Evolutionary conservation across 1,139 yeast species (phyloP).

Genomic region (Debaryomycetaceae sp.): DNA sequence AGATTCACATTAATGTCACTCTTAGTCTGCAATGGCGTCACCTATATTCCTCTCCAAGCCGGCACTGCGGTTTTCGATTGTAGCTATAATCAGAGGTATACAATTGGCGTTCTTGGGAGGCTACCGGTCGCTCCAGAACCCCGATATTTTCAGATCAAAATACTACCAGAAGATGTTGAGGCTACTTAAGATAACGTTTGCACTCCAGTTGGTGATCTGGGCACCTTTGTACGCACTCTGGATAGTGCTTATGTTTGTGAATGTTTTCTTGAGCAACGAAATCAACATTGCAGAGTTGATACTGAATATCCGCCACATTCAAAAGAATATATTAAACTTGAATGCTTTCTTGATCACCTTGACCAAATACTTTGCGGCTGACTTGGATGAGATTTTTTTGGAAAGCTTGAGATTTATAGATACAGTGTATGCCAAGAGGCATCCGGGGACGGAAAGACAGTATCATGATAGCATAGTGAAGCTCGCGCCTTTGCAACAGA

Average conservation of each 20-base stretch:
- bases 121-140: conserved; percentile 47
- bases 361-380: conserved; percentile 33
- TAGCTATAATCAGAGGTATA: conserved; percentile 50
- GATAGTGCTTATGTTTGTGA: conserved; percentile 12
- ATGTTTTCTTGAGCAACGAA: conserved; percentile 2
- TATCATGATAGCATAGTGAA: conserved; percentile 14
- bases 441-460: conserved; percentile 20
- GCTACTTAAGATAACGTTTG: conserved; percentile 32
- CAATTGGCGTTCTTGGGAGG: conserved; percentile 52
- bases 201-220: conserved; percentile 34
- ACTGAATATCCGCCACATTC: conserved; percentile 24
- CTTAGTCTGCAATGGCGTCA: conserved; percentile 16
- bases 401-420: conserved; percentile 42
- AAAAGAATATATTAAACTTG: conserved; percentile 36
- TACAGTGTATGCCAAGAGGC: conserved; percentile 27
- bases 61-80: conserved; percentile 32
- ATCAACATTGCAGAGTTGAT: conserved; percentile 1
- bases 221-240: conserved; percentile 23
- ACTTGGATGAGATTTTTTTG: conserved; percentile 39
- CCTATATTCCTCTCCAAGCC: conserved; percentile 23
- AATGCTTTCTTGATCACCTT: conserved; percentile 42
- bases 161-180: conserved; percentile 31
- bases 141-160: conserved; percentile 28
- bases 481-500: conserved; percentile 6
- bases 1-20: not conserved